Conservation (phyloP, 1,139 yeast genomes). For the Keqinozyma sinolaborantium region DNA sequence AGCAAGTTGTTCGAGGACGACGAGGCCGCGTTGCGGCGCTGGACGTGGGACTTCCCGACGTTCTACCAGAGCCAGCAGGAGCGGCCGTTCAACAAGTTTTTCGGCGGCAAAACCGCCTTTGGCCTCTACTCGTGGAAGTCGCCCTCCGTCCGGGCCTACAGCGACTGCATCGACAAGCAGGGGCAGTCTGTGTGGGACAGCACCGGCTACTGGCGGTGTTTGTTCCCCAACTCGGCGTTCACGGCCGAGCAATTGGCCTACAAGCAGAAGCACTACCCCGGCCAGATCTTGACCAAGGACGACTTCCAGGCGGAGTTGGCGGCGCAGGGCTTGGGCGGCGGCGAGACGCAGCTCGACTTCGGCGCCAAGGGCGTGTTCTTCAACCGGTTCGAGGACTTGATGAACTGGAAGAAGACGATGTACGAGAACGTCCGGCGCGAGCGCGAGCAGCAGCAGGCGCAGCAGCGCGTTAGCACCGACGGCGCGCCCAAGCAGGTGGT, state of each 20-base stretch:
- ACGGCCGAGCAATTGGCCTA: constrained; percentile 27
- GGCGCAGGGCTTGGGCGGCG: constrained; percentile 7
- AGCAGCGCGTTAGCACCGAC: background rate
- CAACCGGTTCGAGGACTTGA: constrained; percentile 57
- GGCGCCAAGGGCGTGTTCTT: constrained; percentile 46
- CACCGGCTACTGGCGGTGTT: constrained; percentile 82
- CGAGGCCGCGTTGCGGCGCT: background rate
- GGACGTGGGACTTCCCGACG: constrained; percentile 7
- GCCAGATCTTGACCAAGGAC: constrained; percentile 49
- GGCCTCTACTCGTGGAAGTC: constrained; percentile 57
- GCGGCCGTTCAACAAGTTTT: background rate
- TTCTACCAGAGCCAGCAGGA: constrained; percentile 4
- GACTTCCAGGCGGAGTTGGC: constrained; percentile 30
- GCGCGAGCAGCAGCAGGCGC: constrained; percentile 15
- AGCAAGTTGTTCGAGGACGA: background rate
- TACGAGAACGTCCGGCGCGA: constrained; percentile 34
- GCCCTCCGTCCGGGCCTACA: constrained; percentile 61
- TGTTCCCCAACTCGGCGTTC: constrained; percentile 62
- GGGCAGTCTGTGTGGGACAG: constrained; percentile 81
- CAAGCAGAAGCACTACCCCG: constrained; percentile 22
- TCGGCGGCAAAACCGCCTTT: constrained; percentile 26
- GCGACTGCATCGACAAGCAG: constrained; percentile 55
- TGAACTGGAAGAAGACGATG: constrained; percentile 67
- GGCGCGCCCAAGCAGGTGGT: constrained; percentile 34
- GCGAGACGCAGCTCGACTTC: constrained; percentile 25